Evolutionary conservation across 257 asterid genomes (phyloP).

Genomic region (Scutellaria baicalensis): DNA sequence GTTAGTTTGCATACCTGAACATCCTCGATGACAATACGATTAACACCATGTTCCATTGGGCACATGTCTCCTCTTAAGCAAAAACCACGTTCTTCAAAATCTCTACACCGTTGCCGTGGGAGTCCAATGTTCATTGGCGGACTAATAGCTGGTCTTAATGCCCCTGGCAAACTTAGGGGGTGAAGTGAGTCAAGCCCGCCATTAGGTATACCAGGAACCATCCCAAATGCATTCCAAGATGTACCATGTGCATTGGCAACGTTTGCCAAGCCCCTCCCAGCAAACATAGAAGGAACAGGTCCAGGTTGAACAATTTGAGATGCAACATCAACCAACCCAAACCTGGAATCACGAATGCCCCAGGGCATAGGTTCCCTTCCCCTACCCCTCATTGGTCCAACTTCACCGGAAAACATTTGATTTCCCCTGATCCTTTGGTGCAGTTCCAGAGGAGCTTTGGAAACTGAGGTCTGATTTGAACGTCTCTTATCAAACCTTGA

Average conservation of each 20-base stretch:
- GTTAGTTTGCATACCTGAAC: slow-evolving; percentile 66
- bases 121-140: slow-evolving; percentile 62
- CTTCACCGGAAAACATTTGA: slow-evolving; percentile 48
- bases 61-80: slow-evolving; percentile 99
- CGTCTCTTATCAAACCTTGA: slow-evolving; percentile 64
- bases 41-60: slow-evolving; percentile 97
- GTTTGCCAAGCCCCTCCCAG: slow-evolving; percentile 69
- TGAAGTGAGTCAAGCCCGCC: slow-evolving; percentile 77
- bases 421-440: slow-evolving; percentile 54
- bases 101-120: slow-evolving; percentile 83
- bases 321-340: slow-evolving; percentile 63
- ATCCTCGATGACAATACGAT: slow-evolving; percentile 96
- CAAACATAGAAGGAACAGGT: slow-evolving; percentile 53
- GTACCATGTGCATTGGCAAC: slow-evolving; percentile 45
- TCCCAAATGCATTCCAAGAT: slow-evolving; percentile 76
- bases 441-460: slow-evolving; percentile 52
- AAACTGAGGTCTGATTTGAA: slow-evolving; percentile 41
- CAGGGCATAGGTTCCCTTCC: slow-evolving; percentile 67
- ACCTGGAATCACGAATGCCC: slow-evolving; percentile 70
- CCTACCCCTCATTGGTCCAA: slow-evolving; percentile 58
- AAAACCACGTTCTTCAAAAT: slow-evolving; percentile 99
- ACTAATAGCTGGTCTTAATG: slow-evolving; percentile 52
- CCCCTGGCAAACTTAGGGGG: slow-evolving; percentile 69
- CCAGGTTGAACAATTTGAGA: slow-evolving; percentile 68
- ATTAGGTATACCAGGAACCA: slow-evolving; percentile 75